A percentile compares a stretch with the other conserved stretches of the same genome.
phyloP scores from a whole-genome alignment of 257 asterid genomes.

The Scutellaria barbata region DNA sequence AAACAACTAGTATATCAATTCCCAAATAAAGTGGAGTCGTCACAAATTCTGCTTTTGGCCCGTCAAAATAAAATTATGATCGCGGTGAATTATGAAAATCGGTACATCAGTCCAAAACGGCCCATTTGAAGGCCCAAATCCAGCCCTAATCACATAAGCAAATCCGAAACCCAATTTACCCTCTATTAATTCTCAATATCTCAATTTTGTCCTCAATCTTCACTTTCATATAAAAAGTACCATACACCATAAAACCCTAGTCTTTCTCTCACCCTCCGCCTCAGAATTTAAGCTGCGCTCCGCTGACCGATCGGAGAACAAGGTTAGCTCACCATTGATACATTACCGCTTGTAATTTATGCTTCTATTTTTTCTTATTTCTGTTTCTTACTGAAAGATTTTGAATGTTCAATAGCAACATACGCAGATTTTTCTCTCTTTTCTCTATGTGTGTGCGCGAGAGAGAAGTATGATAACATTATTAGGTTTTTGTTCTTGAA shows the following conservation, averaged over 20 bases:
- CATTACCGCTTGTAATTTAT: background rate
- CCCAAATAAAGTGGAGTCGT: no score
- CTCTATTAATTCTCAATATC: background rate
- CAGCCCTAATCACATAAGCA: slow-evolving; percentile 28
- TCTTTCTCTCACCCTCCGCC: slow-evolving; percentile 36
- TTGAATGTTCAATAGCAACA: background rate
- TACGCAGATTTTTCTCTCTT: background rate
- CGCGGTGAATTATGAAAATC: background rate
- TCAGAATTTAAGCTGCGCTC: slow-evolving; percentile 34
- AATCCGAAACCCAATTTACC: slow-evolving; percentile 25
- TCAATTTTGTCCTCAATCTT: slow-evolving; percentile 14
- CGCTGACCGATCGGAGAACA: slow-evolving; percentile 33
- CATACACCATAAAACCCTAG: slow-evolving; percentile 53
- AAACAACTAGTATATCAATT: no score
- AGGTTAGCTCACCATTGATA: slow-evolving; percentile 34
- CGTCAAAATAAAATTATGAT: background rate
- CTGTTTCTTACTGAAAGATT: background rate
- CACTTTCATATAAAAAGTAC: slow-evolving; percentile 29
- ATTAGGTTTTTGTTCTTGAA: background rate
- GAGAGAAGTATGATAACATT: background rate
- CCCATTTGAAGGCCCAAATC: slow-evolving; percentile 30
- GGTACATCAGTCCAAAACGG: background rate
- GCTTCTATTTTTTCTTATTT: background rate
- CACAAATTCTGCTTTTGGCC: background rate
- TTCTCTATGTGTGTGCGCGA: background rate